Conservation (phyloP, 495 filamentous ascomycete genomes). For the Chaetomidium leptoderma region DNA sequence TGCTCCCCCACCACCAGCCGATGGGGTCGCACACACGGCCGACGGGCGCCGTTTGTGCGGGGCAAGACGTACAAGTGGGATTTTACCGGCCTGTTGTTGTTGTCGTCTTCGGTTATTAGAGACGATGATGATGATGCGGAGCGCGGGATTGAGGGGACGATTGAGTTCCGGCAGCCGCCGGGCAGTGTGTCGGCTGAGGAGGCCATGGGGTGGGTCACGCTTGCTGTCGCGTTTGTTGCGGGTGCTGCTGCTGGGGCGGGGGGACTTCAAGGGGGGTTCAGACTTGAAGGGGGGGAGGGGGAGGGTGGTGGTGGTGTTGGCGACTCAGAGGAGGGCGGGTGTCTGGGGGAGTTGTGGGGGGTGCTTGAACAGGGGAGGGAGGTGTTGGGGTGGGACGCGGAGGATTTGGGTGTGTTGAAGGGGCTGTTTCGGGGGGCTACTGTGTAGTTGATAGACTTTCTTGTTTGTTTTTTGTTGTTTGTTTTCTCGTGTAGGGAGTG, state of each 20-base stretch:
- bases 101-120: neutral
- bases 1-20: too few relatives aligned
- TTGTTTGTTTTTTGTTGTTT: neutral
- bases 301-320: neutral
- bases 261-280: neutral
- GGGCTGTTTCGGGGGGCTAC: slow-evolving; percentile 21
- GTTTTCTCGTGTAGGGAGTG: too few relatives aligned
- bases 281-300: neutral
- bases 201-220: slow-evolving; percentile 22
- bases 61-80: slow-evolving; percentile 37
- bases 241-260: slow-evolving; percentile 18
- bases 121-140: neutral
- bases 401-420: slow-evolving; percentile 22
- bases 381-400: slow-evolving; percentile 28
- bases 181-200: slow-evolving; percentile 23
- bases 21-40: too few relatives aligned
- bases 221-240: slow-evolving; percentile 28
- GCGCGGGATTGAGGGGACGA: slow-evolving; percentile 17
- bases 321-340: slow-evolving; percentile 16
- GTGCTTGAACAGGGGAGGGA: slow-evolving; percentile 21
- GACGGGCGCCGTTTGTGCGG: slow-evolving; percentile 24
- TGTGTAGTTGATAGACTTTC: too few relatives aligned
- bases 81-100: slow-evolving; percentile 24
- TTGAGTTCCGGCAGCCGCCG: slow-evolving; percentile 32
- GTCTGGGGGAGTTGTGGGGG: slow-evolving; percentile 25